Base-by-base conservation (phyloP, 2,329 filamentous ascomycete species). In the Niveomyces coronatus region DNA sequence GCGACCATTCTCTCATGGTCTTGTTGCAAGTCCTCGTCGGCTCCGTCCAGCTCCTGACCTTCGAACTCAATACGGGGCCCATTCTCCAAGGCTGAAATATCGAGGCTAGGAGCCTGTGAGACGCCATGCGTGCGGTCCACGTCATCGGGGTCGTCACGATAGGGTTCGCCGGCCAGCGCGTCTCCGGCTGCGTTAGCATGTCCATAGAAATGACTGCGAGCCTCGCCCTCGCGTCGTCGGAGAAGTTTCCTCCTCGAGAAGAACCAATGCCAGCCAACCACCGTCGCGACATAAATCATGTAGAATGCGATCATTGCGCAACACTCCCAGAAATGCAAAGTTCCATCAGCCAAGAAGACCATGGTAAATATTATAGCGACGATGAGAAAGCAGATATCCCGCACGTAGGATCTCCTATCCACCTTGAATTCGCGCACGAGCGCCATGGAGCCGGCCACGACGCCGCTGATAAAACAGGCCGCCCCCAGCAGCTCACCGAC, bases 371-470 rank as follows among this genome's bases (percentile, higher is more conserved):
- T 71, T 13, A 91, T 82, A 1, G 91, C 85, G 10, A 85, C 69
- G 40, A 93, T 82, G 57, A 98, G 98, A 64, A 95, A 98, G 41
- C 78, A 74, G 9, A 96, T 82, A 53, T 98, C 91, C 47, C 91
- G 75, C 16, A 95, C 74, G 55, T 96, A 98, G 24, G 86, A 91
- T 58, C 82, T 85, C 51, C 79, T 81, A 37, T 85, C 84, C 37
- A 98, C 91, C 47, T 81, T 82, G 59, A 98, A 98, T 38, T 94
- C 91, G 46, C 85, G 75, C n/a, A 95, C 88, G 39, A 98, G 63
- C 11, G 89, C 91, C 91, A 98, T 98, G 40, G 87, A 94, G 13
- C 91, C 91, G 5, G 89, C 87, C 23, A 98, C 91, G 14, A 98
- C 89, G 2, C 88, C 84, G 1, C 88, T 93, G 58, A 98, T 98